phyloP scores from a whole-genome alignment of 495 filamentous ascomycete genomes.

The Rhypophila decipiens region DNA sequence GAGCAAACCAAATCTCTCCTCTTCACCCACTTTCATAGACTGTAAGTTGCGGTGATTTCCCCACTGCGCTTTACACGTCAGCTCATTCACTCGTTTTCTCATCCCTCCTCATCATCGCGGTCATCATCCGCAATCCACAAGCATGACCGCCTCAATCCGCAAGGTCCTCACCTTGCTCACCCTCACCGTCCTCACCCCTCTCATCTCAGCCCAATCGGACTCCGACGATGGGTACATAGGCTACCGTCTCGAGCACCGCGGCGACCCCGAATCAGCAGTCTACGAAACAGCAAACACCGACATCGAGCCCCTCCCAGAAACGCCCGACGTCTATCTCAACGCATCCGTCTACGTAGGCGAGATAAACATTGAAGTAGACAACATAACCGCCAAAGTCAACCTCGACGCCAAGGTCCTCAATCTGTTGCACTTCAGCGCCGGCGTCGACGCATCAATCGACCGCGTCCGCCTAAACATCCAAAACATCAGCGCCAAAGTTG shows the following conservation, averaged over 20 bases:
- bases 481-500: constrained; percentile 50
- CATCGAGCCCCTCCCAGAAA: constrained; percentile 28
- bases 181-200: constrained; percentile 10
- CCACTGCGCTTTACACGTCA: no score
- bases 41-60: no score
- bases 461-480: constrained; percentile 45
- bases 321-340: constrained; percentile 53
- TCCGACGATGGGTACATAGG: constrained; percentile 43
- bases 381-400: constrained; percentile 55
- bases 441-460: constrained; percentile 48
- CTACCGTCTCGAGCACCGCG: constrained; percentile 43
- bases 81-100: constrained; percentile 8
- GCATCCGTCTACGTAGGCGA: constrained; percentile 45
- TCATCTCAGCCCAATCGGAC: not conserved
- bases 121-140: not conserved
- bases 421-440: constrained; percentile 51
- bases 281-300: constrained; percentile 47
- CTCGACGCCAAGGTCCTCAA: constrained; percentile 50
- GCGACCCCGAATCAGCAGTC: constrained; percentile 39
- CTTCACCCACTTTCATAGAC: no score
- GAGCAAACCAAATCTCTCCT: no score
- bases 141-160: constrained; percentile 17
- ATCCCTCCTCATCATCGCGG: not conserved
- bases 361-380: constrained; percentile 48
- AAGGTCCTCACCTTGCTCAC: constrained; percentile 23